These are phyloP conservation scores for Fraxinus velutina DNA, from an alignment of 305 asterid species.

Conservation along the genomic window DNA sequence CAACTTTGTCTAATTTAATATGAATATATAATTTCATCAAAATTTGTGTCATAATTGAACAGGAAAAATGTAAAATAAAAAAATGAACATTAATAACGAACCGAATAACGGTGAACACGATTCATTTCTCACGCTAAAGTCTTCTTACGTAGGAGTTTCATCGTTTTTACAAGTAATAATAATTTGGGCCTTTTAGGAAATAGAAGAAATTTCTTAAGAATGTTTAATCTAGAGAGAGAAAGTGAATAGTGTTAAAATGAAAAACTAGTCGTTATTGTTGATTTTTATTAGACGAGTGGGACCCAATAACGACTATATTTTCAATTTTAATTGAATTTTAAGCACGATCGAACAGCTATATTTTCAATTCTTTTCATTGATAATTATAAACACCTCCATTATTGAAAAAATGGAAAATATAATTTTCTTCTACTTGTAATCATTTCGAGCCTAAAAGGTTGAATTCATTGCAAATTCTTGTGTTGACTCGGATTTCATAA, in stretches of 20 bases:
- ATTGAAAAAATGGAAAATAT: not conserved
- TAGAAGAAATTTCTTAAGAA: not conserved
- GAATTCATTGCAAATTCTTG: not conserved
- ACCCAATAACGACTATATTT: no score
- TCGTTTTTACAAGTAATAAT: not conserved
- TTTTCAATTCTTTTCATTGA: no score
- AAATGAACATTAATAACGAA: not conserved
- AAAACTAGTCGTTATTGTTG: no score
- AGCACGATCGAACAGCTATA: no score
- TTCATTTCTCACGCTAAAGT: not conserved
- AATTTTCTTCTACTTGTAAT: not conserved
- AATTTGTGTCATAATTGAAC: not conserved
- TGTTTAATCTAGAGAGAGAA: not conserved
- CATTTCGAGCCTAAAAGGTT: not conserved
- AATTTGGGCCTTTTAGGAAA: not conserved
- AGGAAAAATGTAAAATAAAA: not conserved
- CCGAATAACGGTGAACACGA: not conserved
- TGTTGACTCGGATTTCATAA: not conserved
- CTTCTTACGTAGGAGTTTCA: not conserved
- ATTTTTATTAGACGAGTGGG: no score
- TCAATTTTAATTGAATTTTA: no score
- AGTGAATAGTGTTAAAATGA: not conserved
- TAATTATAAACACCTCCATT: not conserved
- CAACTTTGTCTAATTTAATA: not conserved
- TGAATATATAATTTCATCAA: not conserved